These are phyloP conservation scores for Afroboletus lepidellus DNA, from an alignment of 1,284 basidiomycete genomes.

Conservation along the genomic window DNA sequence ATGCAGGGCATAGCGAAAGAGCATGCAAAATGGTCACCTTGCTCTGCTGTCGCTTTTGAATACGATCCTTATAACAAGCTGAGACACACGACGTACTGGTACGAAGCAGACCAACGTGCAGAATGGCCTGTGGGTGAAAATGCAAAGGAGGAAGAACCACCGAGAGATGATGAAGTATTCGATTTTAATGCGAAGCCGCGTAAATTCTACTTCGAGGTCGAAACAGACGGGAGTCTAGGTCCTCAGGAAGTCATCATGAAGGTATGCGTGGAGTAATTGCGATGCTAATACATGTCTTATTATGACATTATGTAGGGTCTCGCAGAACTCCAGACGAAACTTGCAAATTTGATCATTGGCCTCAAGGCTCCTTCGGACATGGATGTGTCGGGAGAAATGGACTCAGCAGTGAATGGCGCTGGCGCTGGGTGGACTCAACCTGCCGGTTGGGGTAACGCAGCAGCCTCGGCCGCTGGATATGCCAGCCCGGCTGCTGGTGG, in stretches of 20 bases:
- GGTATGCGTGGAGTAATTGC: conserved; percentile 39
- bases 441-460: conserved; percentile 18
- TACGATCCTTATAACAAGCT: conserved; percentile 99
- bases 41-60: conserved; percentile 93
- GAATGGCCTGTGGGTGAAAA: conserved; percentile 88
- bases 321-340: conserved; percentile 76
- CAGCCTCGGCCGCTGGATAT: conserved; percentile 33
- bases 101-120: conserved; percentile 71
- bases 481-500: conserved; percentile 34
- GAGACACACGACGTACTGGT: conserved; percentile 96
- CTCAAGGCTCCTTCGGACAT: conserved; percentile 65
- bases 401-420: conserved; percentile 35
- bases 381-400: conserved; percentile 42
- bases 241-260: conserved; percentile 89
- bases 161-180: conserved; percentile 77
- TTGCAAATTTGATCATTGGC: conserved; percentile 77
- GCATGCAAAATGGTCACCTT: conserved; percentile 99
- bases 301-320: conserved; percentile 55
- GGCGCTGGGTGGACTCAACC: conserved; percentile 26
- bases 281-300: background rate
- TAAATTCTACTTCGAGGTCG: conserved; percentile 90
- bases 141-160: conserved; percentile 78
- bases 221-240: conserved; percentile 85
- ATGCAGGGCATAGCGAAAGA: conserved; percentile 93
- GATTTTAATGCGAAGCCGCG: conserved; percentile 85